These are phyloP conservation scores for Xanthoconium separans DNA, from an alignment of 1,284 basidiomycete genomes.

Conservation along the genomic window DNA sequence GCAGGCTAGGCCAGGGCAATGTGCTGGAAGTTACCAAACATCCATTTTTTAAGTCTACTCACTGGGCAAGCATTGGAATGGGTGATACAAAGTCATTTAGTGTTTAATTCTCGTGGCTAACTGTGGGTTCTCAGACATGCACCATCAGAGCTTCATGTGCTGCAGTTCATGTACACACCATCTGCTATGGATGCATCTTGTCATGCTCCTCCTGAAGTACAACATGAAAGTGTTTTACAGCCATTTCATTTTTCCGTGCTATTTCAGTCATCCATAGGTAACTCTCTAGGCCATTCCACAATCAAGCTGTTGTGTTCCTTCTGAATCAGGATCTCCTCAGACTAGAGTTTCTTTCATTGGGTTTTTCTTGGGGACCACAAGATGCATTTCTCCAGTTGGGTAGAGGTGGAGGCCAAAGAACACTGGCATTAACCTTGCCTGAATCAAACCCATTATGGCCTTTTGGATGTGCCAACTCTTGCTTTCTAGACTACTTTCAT, in stretches of 20 bases:
- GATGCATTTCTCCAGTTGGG: conserved; percentile 51
- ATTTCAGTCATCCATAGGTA: conserved; percentile 63
- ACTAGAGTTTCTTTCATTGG: conserved; percentile 61
- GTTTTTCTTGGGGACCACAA: conserved; percentile 80
- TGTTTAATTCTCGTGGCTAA: conserved; percentile 3
- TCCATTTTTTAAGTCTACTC: conserved; percentile 55
- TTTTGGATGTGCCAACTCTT: too few relatives aligned
- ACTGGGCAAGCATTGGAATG: conserved; percentile 54
- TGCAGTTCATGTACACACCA: conserved; percentile 53
- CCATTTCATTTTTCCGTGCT: conserved; percentile 73
- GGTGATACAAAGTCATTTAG: conserved; percentile 35
- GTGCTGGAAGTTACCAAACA: conserved; percentile 64
- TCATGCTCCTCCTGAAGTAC: conserved; percentile 13
- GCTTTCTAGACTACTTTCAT: too few relatives aligned
- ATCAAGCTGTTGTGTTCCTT: conserved; percentile 29
- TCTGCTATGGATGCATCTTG: conserved; percentile 28
- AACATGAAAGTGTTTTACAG: conserved; percentile 41
- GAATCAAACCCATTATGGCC: too few relatives aligned
- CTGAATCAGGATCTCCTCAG: conserved; percentile 13
- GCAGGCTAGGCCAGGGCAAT: conserved; percentile 62
- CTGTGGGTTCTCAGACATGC: conserved; percentile 36
- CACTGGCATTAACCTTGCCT: too few relatives aligned
- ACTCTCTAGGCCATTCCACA: conserved; percentile 46
- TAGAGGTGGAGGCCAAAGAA: too few relatives aligned
- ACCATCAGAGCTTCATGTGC: conserved; percentile 55